Percentiles rank a stretch among this genome's conserved stretches.
These are phyloP conservation scores for Linnemannia exigua DNA, from an alignment of 192 early-diverging fungal genomes.

Conservation along the genomic window DNA sequence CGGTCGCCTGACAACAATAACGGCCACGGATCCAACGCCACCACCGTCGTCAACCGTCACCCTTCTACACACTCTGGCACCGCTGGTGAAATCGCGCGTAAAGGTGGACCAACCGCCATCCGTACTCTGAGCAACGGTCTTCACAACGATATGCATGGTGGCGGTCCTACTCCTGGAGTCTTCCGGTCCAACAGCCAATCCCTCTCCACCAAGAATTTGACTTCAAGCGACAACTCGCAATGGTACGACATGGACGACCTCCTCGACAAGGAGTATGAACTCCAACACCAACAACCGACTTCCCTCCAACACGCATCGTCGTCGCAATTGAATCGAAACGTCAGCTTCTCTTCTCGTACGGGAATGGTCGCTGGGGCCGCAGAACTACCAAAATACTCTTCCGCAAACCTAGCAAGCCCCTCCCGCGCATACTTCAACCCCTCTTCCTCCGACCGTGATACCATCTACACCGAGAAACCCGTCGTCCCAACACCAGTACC, in stretches of 20 bases:
- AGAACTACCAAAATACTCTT: slow-evolving; percentile 16
- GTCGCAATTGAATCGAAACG: slow-evolving; percentile 2
- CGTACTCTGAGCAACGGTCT: background rate
- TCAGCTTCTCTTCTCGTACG: slow-evolving; percentile 20
- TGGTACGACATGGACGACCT: slow-evolving; percentile 57
- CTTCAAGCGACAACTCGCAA: slow-evolving; percentile 18
- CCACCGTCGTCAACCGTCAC: background rate
- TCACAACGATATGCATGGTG: background rate
- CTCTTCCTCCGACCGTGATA: background rate
- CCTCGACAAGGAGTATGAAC: slow-evolving; percentile 41
- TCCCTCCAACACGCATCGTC: background rate
- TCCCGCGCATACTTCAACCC: slow-evolving; percentile 7
- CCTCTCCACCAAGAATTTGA: slow-evolving; percentile 17
- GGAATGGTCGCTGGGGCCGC: slow-evolving; percentile 11
- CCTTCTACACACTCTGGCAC: background rate
- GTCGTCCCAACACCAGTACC: slow-evolving; percentile 31
- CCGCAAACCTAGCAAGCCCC: slow-evolving; percentile 16
- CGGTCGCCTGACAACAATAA: slow-evolving; percentile 22
- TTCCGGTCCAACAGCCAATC: slow-evolving; percentile 19
- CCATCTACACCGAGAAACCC: slow-evolving; percentile 23
- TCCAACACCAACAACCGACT: background rate
- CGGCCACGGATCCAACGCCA: background rate
- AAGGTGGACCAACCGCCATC: background rate
- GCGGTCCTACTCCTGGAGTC: background rate
- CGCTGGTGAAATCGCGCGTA: background rate